Evolutionary conservation across 192 early-diverging fungal species (phyloP), one percentile per base, ranked within the genome.

Genomic region (Podila verticillata): DNA sequence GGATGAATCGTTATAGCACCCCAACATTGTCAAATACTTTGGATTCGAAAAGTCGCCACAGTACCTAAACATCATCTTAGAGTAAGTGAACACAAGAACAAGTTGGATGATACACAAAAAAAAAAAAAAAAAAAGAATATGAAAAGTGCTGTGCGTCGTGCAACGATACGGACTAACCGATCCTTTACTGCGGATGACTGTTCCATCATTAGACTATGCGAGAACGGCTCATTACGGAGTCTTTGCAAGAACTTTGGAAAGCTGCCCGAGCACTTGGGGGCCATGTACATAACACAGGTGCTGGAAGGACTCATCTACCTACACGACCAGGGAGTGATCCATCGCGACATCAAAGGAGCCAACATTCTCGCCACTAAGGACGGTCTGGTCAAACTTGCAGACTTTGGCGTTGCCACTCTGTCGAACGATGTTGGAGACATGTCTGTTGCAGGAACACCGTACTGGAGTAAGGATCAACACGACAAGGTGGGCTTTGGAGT

Each of bases 341-440:
- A 97, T 73, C 91, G 96, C 29, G 96, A 96, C 65, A 93, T 99
- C 58, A 99, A 99, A 86, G 94, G 94, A 68, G 90, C 87, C 61
- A 93, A 93, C 70, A 89, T 93, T 8, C 73, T 93, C 24, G 84
- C 90, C 26, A 89, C 92, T 0, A 92, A 92, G 65, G 88, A 92
- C 49, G 91, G 91, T 22, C 62, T 87, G 10, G 91, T 92, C 7
- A 93, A 93, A 70, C 85, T 93, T n/a, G 91, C 92, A 1, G 92
- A 93, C 64, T 93, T 93, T 85, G 92, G 92, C 59, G 91, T 93
- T 0, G 89, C 91, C 2, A 92, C 91, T 0, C 87, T 90, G 29
- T 87, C 91, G 17, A 84, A 44, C 20, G 73, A 87, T 15, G 72
- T 72, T 22, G 80, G 79, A 8, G 81, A 86, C 49, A 62, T 74